Conservation (phyloP, 2,329 filamentous ascomycete genomes). For the Fusarium citri region DNA sequence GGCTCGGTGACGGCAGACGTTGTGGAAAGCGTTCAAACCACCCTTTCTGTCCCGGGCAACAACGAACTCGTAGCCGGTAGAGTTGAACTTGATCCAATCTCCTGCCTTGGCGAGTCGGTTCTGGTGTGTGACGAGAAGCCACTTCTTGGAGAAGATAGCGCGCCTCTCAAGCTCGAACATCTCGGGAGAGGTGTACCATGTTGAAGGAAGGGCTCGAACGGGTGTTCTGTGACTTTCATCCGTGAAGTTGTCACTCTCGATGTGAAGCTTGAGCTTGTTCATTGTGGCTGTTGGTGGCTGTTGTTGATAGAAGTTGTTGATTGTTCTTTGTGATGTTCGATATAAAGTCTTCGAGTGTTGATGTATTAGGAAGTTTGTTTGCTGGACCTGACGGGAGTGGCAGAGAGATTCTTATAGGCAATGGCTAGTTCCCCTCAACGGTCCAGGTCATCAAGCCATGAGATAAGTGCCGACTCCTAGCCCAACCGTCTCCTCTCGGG, state of each 20-base stretch:
- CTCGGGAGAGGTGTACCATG: conserved; percentile 63
- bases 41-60: conserved; percentile 54
- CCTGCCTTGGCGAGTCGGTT: conserved; percentile 62
- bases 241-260: conserved; percentile 29
- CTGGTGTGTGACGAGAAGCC: conserved; percentile 66
- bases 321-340: neutral
- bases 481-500: neutral
- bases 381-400: neutral
- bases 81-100: conserved; percentile 66
- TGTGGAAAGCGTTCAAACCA: conserved; percentile 68
- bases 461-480: neutral
- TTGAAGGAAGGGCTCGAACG: conserved; percentile 57
- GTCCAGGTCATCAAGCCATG: neutral
- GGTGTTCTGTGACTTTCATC: conserved; percentile 20
- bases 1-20: conserved; percentile 71
- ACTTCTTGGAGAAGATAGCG: conserved; percentile 67
- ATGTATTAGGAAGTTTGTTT: neutral
- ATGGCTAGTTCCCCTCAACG: neutral
- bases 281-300: neutral
- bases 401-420: neutral
- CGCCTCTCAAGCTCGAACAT: conserved; percentile 68
- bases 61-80: conserved; percentile 67
- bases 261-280: conserved; percentile 23
- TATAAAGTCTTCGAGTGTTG: neutral
- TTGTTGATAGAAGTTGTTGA: neutral